Conservation (phyloP, 345 rosid species). For the Geranium brycei region DNA sequence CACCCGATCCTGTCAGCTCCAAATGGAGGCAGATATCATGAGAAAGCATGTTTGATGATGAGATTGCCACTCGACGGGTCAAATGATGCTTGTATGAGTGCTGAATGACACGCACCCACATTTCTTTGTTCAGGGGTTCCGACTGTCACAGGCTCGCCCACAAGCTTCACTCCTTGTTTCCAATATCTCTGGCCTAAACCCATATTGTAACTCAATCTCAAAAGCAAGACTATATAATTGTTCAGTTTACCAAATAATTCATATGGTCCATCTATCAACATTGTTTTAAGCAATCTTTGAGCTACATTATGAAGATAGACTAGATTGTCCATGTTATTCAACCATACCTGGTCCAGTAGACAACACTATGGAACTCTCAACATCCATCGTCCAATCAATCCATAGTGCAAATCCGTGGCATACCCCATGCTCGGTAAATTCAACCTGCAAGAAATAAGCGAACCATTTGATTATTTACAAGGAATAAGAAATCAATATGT, state of each 20-base stretch:
- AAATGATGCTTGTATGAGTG: conserved; percentile 47
- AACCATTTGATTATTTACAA: no score
- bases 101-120: conserved; percentile 14
- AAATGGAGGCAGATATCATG: conserved; percentile 11
- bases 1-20: neutral
- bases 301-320: neutral
- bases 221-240: neutral
- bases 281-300: neutral
- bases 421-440: conserved; percentile 42
- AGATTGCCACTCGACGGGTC: conserved; percentile 56
- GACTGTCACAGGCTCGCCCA: conserved; percentile 44
- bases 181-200: conserved; percentile 47
- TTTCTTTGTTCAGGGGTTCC: conserved; percentile 11
- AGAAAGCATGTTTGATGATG: conserved; percentile 25
- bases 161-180: conserved; percentile 93
- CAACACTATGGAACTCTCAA: conserved; percentile 30
- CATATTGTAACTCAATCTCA: conserved; percentile 4
- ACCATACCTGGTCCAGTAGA: conserved; percentile 69
- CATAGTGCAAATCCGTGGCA: conserved; percentile 85
- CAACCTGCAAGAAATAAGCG: no score
- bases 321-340: neutral
- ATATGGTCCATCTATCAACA: neutral
- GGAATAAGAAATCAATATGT: no score
- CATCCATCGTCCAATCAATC: conserved; percentile 91
- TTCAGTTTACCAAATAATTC: neutral